Percentiles rank a stretch among this genome's conserved stretches.
These are phyloP conservation scores for Sclerotinia spermophila DNA, from an alignment of 2,329 filamentous ascomycete species.

Conservation along the genomic window DNA sequence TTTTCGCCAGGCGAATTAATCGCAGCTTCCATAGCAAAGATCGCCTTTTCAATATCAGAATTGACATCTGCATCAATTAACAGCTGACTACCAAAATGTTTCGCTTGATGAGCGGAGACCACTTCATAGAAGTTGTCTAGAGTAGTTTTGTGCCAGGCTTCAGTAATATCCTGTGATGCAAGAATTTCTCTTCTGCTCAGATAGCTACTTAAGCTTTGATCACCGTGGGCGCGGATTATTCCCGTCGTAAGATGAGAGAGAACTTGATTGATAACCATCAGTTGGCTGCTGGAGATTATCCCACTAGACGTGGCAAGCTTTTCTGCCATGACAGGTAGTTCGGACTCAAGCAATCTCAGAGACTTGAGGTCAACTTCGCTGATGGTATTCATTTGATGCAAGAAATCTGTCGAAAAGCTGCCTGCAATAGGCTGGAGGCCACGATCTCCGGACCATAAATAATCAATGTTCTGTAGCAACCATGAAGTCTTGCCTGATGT, in stretches of 20 bases:
- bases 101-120: not conserved
- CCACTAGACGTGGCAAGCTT: constrained; percentile 38
- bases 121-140: not conserved
- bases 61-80: constrained; percentile 28
- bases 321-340: constrained; percentile 58
- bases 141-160: not conserved
- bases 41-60: constrained; percentile 40
- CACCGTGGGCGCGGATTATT: constrained; percentile 30
- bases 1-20: constrained; percentile 30
- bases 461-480: constrained; percentile 32
- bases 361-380: constrained; percentile 55
- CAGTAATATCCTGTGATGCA: not conserved
- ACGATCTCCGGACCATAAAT: constrained; percentile 34
- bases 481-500: constrained; percentile 28
- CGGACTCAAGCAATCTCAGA: constrained; percentile 60
- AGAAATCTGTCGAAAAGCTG: constrained; percentile 48
- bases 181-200: not conserved
- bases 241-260: constrained; percentile 26
- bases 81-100: not conserved
- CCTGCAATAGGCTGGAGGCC: constrained; percentile 45
- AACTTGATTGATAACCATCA: constrained; percentile 41
- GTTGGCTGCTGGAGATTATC: constrained; percentile 46
- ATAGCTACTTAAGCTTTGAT: not conserved
- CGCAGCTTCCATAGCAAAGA: constrained; percentile 34
- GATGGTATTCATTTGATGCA: constrained; percentile 52